Evolutionary conservation across 495 filamentous ascomycete genomes (phyloP).

Genomic region (Penicillium ucsense): DNA sequence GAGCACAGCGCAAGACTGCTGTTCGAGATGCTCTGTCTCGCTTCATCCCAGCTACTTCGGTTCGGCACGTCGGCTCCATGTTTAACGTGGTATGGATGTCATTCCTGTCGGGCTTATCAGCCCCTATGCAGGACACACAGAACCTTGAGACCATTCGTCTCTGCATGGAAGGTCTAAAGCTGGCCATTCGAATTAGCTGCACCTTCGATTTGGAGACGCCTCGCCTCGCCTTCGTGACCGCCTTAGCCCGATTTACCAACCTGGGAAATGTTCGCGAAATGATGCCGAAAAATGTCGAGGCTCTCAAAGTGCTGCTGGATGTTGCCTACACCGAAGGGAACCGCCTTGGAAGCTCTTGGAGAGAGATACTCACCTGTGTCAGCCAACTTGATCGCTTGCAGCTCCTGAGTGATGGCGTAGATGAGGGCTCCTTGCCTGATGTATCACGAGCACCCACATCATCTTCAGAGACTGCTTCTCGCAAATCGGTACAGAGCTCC

Average conservation of each 20-base stretch:
- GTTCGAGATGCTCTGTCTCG: slow-evolving; percentile 56
- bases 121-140: slow-evolving; percentile 81
- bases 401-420: slow-evolving; percentile 86
- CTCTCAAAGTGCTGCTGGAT: slow-evolving; percentile 80
- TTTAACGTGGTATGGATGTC: slow-evolving; percentile 99
- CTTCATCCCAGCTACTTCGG: slow-evolving; percentile 87
- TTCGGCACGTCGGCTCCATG: slow-evolving; percentile 94
- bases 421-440: slow-evolving; percentile 85
- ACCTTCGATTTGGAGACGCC: slow-evolving; percentile 87
- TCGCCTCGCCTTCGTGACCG: slow-evolving; percentile 86
- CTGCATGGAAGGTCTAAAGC: slow-evolving; percentile 90
- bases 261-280: slow-evolving; percentile 93
- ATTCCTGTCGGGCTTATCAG: slow-evolving; percentile 86
- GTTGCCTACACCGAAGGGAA: slow-evolving; percentile 90
- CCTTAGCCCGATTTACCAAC: slow-evolving; percentile 87
- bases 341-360: slow-evolving; percentile 79
- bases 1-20: slow-evolving; percentile 70
- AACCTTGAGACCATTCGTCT: slow-evolving; percentile 83
- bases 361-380: slow-evolving; percentile 89
- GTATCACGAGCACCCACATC: slow-evolving; percentile 68
- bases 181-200: slow-evolving; percentile 86
- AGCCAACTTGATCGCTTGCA: slow-evolving; percentile 94
- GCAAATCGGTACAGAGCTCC: slow-evolving; percentile 58
- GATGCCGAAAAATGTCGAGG: slow-evolving; percentile 92
- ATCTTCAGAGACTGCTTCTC: slow-evolving; percentile 29